Percentiles rank a stretch among this genome's conserved stretches.
Conservation (phyloP, 2,329 filamentous ascomycete genomes). For the Cladosporium austrohemisphaericum region DNA sequence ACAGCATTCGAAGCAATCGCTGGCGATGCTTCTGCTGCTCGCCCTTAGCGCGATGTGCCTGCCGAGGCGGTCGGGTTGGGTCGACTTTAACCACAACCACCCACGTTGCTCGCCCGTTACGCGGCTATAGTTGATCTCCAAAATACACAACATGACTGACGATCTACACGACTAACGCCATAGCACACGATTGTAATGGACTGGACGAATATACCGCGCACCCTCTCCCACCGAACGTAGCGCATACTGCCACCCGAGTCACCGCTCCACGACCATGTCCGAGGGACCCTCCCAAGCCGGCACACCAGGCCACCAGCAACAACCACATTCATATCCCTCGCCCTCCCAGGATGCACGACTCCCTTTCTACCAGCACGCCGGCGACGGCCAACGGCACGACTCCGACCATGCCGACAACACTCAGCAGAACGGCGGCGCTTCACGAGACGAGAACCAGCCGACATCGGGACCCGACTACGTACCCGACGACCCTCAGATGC, state of each 20-base stretch:
- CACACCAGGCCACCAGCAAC: constrained; percentile 5
- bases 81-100: constrained; percentile 1
- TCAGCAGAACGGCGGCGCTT: constrained; percentile 8
- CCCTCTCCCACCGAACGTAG: not conserved
- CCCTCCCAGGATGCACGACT: constrained; percentile 4
- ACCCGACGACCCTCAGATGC: constrained; percentile 19
- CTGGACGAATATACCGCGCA: not conserved
- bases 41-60: constrained; percentile 1
- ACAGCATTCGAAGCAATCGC: not conserved
- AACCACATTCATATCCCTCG: constrained; percentile 12
- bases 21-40: not conserved
- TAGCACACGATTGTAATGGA: not conserved
- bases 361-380: constrained; percentile 14
- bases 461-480: not conserved
- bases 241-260: constrained; percentile 1
- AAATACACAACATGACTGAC: not conserved
- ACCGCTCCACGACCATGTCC: constrained; percentile 1
- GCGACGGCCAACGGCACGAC: not conserved
- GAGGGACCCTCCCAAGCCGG: constrained; percentile 4
- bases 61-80: too few relatives aligned
- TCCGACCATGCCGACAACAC: not conserved
- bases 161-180: not conserved
- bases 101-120: not conserved
- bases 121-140: not conserved
- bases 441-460: constrained; percentile 1